Evolutionary conservation across 352 stramenopile species (phyloP).

Genomic region (Phytopythium kandeliae): DNA sequence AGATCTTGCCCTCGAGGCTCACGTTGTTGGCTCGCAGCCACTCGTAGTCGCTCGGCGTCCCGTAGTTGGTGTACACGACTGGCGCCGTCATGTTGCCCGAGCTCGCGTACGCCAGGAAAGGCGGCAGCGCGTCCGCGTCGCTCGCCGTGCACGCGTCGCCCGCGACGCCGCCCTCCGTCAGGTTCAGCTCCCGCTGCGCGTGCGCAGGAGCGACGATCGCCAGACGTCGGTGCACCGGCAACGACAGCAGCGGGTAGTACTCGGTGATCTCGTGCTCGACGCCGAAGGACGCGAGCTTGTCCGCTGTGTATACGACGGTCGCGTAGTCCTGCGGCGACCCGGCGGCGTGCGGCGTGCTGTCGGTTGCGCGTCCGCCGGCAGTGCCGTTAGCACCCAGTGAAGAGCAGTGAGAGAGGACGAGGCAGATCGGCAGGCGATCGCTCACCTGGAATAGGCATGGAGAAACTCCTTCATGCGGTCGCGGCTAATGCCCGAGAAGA

Average conservation of each 20-base stretch:
- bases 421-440: too few relatives aligned
- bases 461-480: slow-evolving; percentile 18
- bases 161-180: slow-evolving; percentile 45
- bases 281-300: slow-evolving; percentile 30
- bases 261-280: slow-evolving; percentile 40
- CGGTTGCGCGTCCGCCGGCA: too few relatives aligned
- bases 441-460: slow-evolving; percentile 15
- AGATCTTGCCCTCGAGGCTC: slow-evolving; percentile 53
- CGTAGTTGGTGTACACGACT: slow-evolving; percentile 87
- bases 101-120: slow-evolving; percentile 80
- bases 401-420: too few relatives aligned
- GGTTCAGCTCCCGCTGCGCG: slow-evolving; percentile 17
- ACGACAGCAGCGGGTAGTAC: slow-evolving; percentile 48
- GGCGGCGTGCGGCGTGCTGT: slow-evolving; percentile 17
- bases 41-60: slow-evolving; percentile 70
- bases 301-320: slow-evolving; percentile 26
- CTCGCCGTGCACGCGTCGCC: slow-evolving; percentile 62
- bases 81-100: slow-evolving; percentile 52
- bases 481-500: slow-evolving; percentile 13
- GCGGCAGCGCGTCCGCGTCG: slow-evolving; percentile 42
- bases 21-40: slow-evolving; percentile 45
- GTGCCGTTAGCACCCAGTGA: too few relatives aligned
- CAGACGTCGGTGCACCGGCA: slow-evolving; percentile 22
- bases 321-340: slow-evolving; percentile 26
- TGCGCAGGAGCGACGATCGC: slow-evolving; percentile 22